phyloP scores from a whole-genome alignment of 768 basidiomycete species.

The Imleria badia region DNA sequence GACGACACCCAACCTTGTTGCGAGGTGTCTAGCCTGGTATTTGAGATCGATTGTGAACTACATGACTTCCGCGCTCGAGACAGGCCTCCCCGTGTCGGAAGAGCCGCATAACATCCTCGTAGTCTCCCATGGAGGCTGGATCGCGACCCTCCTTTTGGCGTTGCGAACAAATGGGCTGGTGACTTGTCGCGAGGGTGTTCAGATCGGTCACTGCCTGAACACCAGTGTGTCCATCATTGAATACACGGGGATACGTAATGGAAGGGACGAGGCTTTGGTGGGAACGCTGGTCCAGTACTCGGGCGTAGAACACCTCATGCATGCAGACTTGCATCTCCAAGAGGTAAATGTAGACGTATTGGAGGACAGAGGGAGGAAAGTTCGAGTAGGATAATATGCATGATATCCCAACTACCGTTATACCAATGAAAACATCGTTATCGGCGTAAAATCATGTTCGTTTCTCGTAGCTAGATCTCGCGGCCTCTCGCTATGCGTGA shows the following conservation, averaged over 20 bases:
- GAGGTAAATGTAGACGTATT: conserved; percentile 54
- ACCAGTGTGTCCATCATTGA: conserved; percentile 57
- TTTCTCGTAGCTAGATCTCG: neutral
- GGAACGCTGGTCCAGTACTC: conserved; percentile 53
- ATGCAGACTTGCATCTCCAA: conserved; percentile 31
- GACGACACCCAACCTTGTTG: conserved; percentile 37
- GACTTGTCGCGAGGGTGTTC: conserved; percentile 32
- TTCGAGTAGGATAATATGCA: neutral
- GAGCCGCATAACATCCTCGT: conserved; percentile 45
- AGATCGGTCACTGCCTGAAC: conserved; percentile 25
- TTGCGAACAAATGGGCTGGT: conserved; percentile 45
- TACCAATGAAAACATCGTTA: conserved; percentile 6
- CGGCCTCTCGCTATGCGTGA: neutral
- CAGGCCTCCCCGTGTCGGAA: conserved; percentile 30
- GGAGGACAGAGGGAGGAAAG: conserved; percentile 5
- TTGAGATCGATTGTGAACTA: conserved; percentile 40
- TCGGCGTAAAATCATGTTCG: neutral
- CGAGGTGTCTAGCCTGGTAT: conserved; percentile 67
- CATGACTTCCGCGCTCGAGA: conserved; percentile 16
- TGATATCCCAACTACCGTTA: conserved; percentile 10
- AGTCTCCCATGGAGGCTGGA: conserved; percentile 67
- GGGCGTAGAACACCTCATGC: conserved; percentile 51
- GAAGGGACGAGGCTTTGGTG: conserved; percentile 11
- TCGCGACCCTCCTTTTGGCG: conserved; percentile 49
- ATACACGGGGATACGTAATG: conserved; percentile 35